Evolutionary conservation across 1,284 basidiomycete species (phyloP), one percentile per base, ranked within the genome.

Genomic region (Pterulicium gracile): DNA sequence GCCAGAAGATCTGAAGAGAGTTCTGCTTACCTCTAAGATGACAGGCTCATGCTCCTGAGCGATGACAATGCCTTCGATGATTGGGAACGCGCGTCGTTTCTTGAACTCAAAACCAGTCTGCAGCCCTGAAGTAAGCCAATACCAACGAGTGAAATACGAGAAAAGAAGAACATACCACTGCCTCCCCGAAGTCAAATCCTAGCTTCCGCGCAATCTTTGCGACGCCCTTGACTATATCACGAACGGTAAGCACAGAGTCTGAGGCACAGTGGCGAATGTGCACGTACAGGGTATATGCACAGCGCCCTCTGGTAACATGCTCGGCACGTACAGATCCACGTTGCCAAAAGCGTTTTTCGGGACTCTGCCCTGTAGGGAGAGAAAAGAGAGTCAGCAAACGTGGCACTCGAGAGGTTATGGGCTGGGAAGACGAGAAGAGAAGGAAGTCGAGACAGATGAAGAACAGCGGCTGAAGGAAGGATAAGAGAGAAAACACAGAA

Each of bases 281-380:
- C 47, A 73, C 87, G 65, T 58, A 92, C 92, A 89, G 15, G 92
- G 88, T 24, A 98, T 69, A 65, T 98, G 90, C 1, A 73, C 83
- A 2, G 80, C 91, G 13, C 95, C 95, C 45, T 65, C 67, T 0
- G 96, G 96, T 19, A 98, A 73, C 95, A 99, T 98, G 1, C 87
- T 84, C 19, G 91, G 87, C 3, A 89, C 88, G 61, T 96, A 98
- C 21, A 99, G 67, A 65, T 99, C 95, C 52, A 99, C 88, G 61
- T 98, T 98, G 17, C 96, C 96, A 61, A 96, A 99, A 51, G 85
- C 79, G 56, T 99, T 99, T 64, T 88, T 94, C 3, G 93, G 93
- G 32, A 98, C 79, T 59, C 79, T 80, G 17, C 96, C 95, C 88
- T 97, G 55, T 17, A 47, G 44, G 24, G 47, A 45, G 47, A 24